Conservation (phyloP, 768 basidiomycete genomes). For the Rubroboletus pulcherrimus region DNA sequence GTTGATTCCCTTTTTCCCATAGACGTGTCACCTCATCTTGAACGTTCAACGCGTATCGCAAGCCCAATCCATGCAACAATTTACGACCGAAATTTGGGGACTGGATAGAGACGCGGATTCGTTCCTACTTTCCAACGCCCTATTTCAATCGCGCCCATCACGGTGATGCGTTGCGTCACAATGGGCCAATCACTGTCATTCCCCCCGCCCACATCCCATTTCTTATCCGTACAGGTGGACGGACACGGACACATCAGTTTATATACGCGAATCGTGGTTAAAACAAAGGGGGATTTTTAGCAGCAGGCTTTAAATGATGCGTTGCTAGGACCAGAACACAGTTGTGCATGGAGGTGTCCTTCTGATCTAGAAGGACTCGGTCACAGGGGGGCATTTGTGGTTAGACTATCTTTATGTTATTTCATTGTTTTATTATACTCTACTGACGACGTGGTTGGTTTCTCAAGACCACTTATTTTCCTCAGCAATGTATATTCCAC, state of each 20-base stretch:
- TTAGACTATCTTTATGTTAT: not conserved
- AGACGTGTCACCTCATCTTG: constrained; percentile 19
- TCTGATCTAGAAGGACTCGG: not conserved
- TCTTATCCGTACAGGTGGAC: not conserved
- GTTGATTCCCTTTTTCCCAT: not conserved
- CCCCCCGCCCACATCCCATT: not conserved
- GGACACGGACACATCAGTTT: not conserved
- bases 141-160: not conserved
- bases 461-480: too few species aligned
- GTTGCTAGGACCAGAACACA: not conserved
- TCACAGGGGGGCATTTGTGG: not conserved
- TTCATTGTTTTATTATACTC: not conserved
- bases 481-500: too few species aligned
- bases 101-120: constrained; percentile 15
- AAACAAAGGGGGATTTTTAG: not conserved
- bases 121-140: constrained; percentile 4
- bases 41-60: constrained; percentile 10
- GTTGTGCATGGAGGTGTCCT: not conserved
- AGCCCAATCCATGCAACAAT: not conserved
- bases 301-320: not conserved
- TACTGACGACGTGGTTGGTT: too few species aligned
- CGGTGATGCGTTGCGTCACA: not conserved
- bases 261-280: not conserved
- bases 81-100: constrained; percentile 19
- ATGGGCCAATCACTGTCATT: not conserved